Base-by-base conservation (phyloP, 2,329 filamentous ascomycete species). In the Fusarium dlaminii region DNA sequence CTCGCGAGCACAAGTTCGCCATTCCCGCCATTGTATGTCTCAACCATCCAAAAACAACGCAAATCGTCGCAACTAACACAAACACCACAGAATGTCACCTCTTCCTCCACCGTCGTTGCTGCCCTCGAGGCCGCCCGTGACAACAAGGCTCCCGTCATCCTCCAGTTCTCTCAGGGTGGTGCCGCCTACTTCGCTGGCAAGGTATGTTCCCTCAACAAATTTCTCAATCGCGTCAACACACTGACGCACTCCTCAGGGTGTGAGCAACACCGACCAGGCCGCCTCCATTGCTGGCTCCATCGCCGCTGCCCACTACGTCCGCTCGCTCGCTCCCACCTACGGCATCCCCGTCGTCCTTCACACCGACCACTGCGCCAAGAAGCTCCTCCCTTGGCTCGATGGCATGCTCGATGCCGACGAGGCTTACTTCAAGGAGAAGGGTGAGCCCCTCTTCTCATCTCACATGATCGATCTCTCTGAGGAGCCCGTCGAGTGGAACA, bases 401-500 rank as follows among this genome's bases (percentile, higher is more conserved):
- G 95, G 95, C 83, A 95, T 98, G 92, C 86, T 98, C 79, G 95
- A 96, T 74, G 96, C 92, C 79, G 96, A 98, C 81, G 96, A 98
- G 91, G 89, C 87, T 70, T 96, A 95, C 89, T 98, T 97, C 93
- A 97, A 98, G 92, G 84, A 90, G 83, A 91, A 96, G 83, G 93
- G 93, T 86, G 93, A 95, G 85, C 96, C 96, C 76, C 92, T 98
- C 73, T 98, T 97, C 91, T 95, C 92, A 83, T 94, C 91, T 79
- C 96, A 99, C 92, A 99, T 99, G 96, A 98, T 98, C 82, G 96
- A 99, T 86, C 87, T 98, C 80, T 96, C 93, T 32, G 96, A 98
- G 88, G 96, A 98, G 89, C 82, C 90, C 45, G 93, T 98, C 76
- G 90, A 96, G 71, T 94, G 90, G 86, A 98, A 99, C 91, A 93